Conservation (phyloP, 2,329 filamentous ascomycete genomes). For the Chaetomium strumarium region DNA sequence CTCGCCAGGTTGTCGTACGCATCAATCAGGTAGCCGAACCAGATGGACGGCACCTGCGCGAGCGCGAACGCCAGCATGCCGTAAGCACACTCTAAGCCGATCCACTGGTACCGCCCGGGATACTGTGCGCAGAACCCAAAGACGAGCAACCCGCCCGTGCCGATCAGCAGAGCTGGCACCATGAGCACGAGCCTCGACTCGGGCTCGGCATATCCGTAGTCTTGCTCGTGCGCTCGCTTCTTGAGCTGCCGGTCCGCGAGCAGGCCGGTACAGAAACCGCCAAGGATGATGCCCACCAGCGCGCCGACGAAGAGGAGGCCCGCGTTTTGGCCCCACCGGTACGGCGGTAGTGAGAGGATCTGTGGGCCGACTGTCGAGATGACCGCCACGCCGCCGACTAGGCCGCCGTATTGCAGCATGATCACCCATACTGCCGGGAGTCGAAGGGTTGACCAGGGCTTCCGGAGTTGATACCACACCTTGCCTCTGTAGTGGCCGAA, state of each 20-base stretch:
- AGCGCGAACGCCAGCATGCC: slow-evolving; percentile 35
- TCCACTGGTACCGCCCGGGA: slow-evolving; percentile 28
- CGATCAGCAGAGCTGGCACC: slow-evolving; percentile 28
- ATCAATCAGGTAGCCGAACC: slow-evolving; percentile 45
- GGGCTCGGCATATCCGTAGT: slow-evolving; percentile 30
- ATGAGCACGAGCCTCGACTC: slow-evolving; percentile 31
- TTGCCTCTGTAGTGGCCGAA: slow-evolving; percentile 22
- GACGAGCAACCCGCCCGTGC: slow-evolving; percentile 31
- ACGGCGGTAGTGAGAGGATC: slow-evolving; percentile 28
- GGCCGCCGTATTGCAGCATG: slow-evolving; percentile 34
- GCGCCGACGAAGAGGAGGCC: slow-evolving; percentile 33
- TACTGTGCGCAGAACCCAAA: slow-evolving; percentile 35
- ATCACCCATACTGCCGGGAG: slow-evolving; percentile 34
- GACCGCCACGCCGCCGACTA: slow-evolving; percentile 32
- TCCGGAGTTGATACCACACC: slow-evolving; percentile 21
- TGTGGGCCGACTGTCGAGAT: slow-evolving; percentile 32
- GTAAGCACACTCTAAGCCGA: slow-evolving; percentile 32
- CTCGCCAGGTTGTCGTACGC: slow-evolving; percentile 41
- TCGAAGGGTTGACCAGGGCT: slow-evolving; percentile 27
- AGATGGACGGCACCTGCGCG: slow-evolving; percentile 35
- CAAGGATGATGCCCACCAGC: slow-evolving; percentile 29
- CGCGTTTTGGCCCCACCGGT: slow-evolving; percentile 31
- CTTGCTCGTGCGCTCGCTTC: slow-evolving; percentile 20
- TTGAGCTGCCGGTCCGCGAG: slow-evolving; percentile 21
- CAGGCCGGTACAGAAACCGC: slow-evolving; percentile 26